phyloP scores from a whole-genome alignment of 192 early-diverging fungal species.

The Phycomyces nitens region DNA sequence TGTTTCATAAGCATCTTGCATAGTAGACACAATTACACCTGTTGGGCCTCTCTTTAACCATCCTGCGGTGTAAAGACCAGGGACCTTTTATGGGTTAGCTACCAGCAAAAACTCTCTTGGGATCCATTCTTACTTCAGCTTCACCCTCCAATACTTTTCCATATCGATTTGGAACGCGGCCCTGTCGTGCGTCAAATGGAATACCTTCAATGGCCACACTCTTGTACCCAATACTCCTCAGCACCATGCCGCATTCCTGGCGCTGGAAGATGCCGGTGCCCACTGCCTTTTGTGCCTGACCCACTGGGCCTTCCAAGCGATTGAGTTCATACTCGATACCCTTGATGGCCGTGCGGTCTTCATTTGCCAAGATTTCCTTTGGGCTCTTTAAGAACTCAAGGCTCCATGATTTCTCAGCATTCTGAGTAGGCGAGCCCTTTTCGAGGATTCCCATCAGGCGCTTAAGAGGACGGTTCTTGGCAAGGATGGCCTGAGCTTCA shows the following conservation, averaged over 20 bases:
- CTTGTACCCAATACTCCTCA: slow-evolving; percentile 88
- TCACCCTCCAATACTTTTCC: slow-evolving; percentile 51
- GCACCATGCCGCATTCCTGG: slow-evolving; percentile 62
- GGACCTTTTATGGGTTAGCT: slow-evolving; percentile 26
- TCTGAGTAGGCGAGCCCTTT: slow-evolving; percentile 39
- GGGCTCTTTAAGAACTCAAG: slow-evolving; percentile 77
- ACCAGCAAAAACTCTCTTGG: too few species aligned
- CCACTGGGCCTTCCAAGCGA: slow-evolving; percentile 58
- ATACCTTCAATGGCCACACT: slow-evolving; percentile 63
- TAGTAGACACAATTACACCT: slow-evolving; percentile 92
- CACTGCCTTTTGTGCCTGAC: slow-evolving; percentile 44
- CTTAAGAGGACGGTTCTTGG: slow-evolving; percentile 64
- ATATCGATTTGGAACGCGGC: slow-evolving; percentile 74
- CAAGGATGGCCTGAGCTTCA: slow-evolving; percentile 28
- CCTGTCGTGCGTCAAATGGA: slow-evolving; percentile 70
- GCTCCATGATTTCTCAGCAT: slow-evolving; percentile 57
- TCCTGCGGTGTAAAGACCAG: slow-evolving; percentile 84
- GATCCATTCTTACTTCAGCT: slow-evolving; percentile 16
- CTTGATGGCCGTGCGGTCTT: slow-evolving; percentile 18
- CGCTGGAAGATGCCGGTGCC: slow-evolving; percentile 57
- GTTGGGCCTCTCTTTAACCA: slow-evolving; percentile 96
- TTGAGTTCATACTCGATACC: slow-evolving; percentile 64
- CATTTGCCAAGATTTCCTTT: slow-evolving; percentile 40
- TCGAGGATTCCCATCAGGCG: slow-evolving; percentile 82
- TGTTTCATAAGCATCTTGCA: slow-evolving; percentile 91